phyloP scores from a whole-genome alignment of 2,329 filamentous ascomycete genomes.

The Whalleya microplaca region DNA sequence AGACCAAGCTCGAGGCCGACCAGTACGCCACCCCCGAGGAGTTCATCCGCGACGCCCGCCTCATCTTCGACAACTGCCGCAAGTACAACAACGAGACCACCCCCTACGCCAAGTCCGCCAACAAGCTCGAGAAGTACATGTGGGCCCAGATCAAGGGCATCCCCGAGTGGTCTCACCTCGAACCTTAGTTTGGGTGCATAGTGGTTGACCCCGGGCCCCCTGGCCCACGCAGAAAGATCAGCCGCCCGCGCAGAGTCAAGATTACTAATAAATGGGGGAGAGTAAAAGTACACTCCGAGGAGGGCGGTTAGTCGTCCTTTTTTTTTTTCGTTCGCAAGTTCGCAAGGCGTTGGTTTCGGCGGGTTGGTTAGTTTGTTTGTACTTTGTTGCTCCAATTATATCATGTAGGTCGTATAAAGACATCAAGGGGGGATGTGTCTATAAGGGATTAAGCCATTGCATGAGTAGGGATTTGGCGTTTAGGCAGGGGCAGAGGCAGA shows the following conservation, averaged over 20 bases:
- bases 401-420: too few relatives aligned
- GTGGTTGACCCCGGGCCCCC: neutral
- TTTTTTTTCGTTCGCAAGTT: too few relatives aligned
- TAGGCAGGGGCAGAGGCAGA: neutral
- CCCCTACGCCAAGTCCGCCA: conserved; percentile 92
- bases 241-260: too few relatives aligned
- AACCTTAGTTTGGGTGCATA: conserved; percentile 42
- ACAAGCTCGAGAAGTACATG: conserved; percentile 92
- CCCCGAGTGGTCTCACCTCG: conserved; percentile 82
- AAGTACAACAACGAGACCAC: conserved; percentile 97
- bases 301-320: too few relatives aligned
- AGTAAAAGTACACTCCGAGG: too few relatives aligned
- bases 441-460: neutral
- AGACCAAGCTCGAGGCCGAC: conserved; percentile 91
- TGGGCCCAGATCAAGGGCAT: conserved; percentile 90
- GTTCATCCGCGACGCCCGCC: conserved; percentile 83
- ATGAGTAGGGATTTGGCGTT: neutral
- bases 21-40: conserved; percentile 90
- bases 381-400: too few relatives aligned
- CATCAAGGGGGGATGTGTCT: neutral
- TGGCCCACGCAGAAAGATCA: too few relatives aligned
- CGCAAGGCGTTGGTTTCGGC: too few relatives aligned
- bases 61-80: conserved; percentile 93
- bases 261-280: too few relatives aligned
- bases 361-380: too few relatives aligned